Evolutionary conservation across 306 rosid species (phyloP).

Genomic region (Senna siamea): DNA sequence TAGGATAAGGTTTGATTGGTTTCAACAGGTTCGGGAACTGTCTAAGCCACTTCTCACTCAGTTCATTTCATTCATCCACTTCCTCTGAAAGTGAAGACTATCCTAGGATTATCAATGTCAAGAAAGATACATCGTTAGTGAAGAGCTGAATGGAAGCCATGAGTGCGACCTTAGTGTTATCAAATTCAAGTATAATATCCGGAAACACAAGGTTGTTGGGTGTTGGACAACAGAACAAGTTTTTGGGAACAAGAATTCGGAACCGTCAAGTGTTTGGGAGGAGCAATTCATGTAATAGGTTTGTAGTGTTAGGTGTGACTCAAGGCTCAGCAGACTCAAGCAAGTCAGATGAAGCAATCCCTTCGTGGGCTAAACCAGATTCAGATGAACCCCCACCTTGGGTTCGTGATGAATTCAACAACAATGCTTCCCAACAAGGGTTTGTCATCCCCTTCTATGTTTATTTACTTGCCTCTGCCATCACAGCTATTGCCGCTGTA

Average conservation of each 20-base stretch:
- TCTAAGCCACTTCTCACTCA: neutral
- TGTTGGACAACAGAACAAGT: neutral
- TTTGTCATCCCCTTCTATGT: constrained; percentile 68
- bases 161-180: neutral
- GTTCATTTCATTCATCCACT: neutral
- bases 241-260: neutral
- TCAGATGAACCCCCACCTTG: constrained; percentile 96
- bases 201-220: neutral
- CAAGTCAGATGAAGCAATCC: constrained; percentile 79
- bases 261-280: no score
- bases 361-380: constrained; percentile 87
- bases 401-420: constrained; percentile 65
- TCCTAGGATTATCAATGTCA: neutral
- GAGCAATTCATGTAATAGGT: neutral
- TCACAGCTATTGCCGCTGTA: constrained; percentile 97
- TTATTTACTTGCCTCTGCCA: constrained; percentile 80
- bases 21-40: neutral
- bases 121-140: no score
- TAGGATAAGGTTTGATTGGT: constrained; percentile 12
- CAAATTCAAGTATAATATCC: constrained; percentile 11
- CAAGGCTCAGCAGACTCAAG: constrained; percentile 82
- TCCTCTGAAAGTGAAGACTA: neutral
- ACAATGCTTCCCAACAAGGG: constrained; percentile 44
- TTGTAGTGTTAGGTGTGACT: constrained; percentile 57
- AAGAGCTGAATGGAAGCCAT: no score